Evolutionary conservation across 352 stramenopile species (phyloP).

Genomic region (Phytophthora agathidicida): DNA sequence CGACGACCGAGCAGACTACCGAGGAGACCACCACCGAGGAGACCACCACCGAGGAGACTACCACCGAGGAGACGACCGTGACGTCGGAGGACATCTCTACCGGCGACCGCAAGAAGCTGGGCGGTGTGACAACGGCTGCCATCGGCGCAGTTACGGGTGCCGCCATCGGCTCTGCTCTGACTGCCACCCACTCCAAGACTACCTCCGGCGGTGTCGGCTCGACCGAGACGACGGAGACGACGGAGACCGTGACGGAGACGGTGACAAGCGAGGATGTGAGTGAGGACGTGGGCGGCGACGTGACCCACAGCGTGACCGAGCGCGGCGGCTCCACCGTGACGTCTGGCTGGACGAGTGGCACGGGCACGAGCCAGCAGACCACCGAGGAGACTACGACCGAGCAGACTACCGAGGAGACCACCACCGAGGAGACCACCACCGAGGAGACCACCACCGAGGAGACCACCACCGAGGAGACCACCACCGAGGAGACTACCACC

Average conservation of each 20-base stretch:
- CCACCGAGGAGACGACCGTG: slow-evolving; percentile 7
- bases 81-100: not conserved
- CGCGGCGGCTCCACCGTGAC: slow-evolving; percentile 2
- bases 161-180: slow-evolving; percentile 4
- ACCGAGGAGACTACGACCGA: slow-evolving; percentile 1
- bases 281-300: not conserved
- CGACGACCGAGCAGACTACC: not conserved
- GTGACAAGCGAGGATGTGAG: slow-evolving; percentile 1
- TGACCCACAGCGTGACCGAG: slow-evolving; percentile 5
- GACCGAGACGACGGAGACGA: slow-evolving; percentile 1
- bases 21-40: slow-evolving; percentile 1
- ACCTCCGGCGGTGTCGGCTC: slow-evolving; percentile 2
- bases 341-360: not conserved
- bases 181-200: not conserved
- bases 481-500: slow-evolving; percentile 1
- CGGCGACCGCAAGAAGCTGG: not conserved
- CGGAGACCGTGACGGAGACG: not conserved
- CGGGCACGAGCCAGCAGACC: not conserved
- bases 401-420: not conserved
- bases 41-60: not conserved
- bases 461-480: slow-evolving; percentile 5
- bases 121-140: not conserved
- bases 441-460: slow-evolving; percentile 4
- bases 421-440: slow-evolving; percentile 4
- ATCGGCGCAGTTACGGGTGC: not conserved